These are phyloP conservation scores for Lactuca saligna DNA, from an alignment of 129 eudicot genomes.

Conservation along the genomic window DNA sequence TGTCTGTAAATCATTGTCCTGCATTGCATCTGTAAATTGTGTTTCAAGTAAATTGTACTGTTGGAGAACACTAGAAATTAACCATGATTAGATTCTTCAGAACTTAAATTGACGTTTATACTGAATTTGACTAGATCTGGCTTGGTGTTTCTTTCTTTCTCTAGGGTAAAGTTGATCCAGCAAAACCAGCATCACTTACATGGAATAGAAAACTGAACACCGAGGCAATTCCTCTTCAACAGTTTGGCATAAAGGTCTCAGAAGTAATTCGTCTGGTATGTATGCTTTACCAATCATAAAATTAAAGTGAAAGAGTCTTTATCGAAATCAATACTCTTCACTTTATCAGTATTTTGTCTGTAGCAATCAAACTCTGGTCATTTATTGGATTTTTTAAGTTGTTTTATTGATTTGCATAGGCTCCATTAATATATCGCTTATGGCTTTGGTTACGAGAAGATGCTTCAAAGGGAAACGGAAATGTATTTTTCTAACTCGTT, in stretches of 20 bases:
- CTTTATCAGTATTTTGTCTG: too few relatives aligned
- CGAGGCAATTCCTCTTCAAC: conserved; percentile 43
- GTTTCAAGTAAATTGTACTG: not conserved
- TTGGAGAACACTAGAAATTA: not conserved
- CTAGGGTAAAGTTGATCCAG: conserved; percentile 62
- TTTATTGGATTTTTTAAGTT: not conserved
- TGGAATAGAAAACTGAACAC: conserved; percentile 64
- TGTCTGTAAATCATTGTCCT: conserved; percentile 12
- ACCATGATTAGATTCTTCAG: not conserved
- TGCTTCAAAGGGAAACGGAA: conserved; percentile 52
- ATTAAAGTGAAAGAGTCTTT: not conserved
- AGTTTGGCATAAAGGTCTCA: conserved; percentile 43
- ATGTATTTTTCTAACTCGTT: conserved; percentile 5
- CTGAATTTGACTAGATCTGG: not conserved
- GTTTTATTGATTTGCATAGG: conserved; percentile 43
- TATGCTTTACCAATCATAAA: not conserved
- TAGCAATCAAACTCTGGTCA: too few relatives aligned
- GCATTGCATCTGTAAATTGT: conserved; percentile 13
- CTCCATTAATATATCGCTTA: conserved; percentile 78
- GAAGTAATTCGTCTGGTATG: conserved; percentile 65
- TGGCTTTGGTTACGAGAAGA: conserved; percentile 63
- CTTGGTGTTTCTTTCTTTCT: conserved; percentile 3
- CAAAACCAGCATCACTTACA: conserved; percentile 61
- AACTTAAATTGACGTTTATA: conserved; percentile 1
- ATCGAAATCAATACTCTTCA: too few relatives aligned